Conservation (phyloP, 305 asterid species). For the Andrographis paniculata region DNA sequence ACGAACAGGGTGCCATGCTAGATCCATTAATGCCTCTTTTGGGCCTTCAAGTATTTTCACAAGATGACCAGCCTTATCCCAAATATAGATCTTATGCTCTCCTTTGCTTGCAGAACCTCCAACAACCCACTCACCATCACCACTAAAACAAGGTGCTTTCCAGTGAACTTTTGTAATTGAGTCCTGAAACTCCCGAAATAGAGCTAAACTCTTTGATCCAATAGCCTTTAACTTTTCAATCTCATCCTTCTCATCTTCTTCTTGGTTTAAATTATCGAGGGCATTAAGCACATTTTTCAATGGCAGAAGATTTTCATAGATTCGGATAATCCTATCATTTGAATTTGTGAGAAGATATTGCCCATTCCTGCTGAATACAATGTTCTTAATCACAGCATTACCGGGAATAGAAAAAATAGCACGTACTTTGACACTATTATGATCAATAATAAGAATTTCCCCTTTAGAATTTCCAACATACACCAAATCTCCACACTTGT, state of each 20-base stretch:
- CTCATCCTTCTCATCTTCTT: conserved; percentile 40
- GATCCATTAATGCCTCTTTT: conserved; percentile 77
- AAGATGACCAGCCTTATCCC: conserved; percentile 92
- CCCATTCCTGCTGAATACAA: conserved; percentile 74
- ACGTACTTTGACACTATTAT: conserved; percentile 34
- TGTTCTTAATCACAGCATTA: conserved; percentile 66
- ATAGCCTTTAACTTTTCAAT: conserved; percentile 53
- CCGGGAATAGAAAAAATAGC: conserved; percentile 62
- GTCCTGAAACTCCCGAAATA: conserved; percentile 77
- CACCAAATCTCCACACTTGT: conserved; percentile 70
- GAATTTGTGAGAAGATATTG: conserved; percentile 82
- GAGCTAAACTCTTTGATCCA: conserved; percentile 58
- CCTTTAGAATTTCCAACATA: conserved; percentile 86
- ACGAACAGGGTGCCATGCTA: conserved; percentile 90
- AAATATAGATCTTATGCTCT: conserved; percentile 91
- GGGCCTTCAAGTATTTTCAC: conserved; percentile 95
- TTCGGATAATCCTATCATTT: conserved; percentile 68
- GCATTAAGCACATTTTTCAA: conserved; percentile 43
- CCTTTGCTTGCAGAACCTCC: conserved; percentile 96
- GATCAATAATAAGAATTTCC: conserved; percentile 72
- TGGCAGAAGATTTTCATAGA: conserved; percentile 77
- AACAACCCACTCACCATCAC: conserved; percentile 91
- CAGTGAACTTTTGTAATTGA: conserved; percentile 85
- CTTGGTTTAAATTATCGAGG: conserved; percentile 32
- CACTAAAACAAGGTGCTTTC: conserved; percentile 95